These are phyloP conservation scores for Rosa chinensis DNA, from an alignment of 306 rosid genomes.

Conservation along the genomic window DNA sequence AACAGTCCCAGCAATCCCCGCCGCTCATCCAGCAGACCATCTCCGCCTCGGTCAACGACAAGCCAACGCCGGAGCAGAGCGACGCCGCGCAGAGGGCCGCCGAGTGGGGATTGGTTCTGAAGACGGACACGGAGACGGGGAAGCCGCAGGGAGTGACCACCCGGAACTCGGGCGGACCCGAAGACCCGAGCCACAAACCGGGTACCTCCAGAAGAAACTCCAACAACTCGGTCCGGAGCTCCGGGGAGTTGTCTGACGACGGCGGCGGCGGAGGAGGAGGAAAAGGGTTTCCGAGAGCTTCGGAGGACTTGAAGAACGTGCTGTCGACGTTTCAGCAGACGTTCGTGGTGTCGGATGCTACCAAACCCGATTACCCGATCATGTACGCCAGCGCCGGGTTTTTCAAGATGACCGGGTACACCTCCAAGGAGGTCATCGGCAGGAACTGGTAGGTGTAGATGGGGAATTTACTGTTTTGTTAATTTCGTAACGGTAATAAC, in stretches of 20 bases:
- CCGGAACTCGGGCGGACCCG: slow-evolving; percentile 64
- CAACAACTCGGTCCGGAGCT: slow-evolving; percentile 58
- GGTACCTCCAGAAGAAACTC: slow-evolving; percentile 55
- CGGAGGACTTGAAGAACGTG: slow-evolving; percentile 77
- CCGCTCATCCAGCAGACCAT: slow-evolving; percentile 34
- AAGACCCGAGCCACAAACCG: slow-evolving; percentile 38
- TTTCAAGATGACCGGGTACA: slow-evolving; percentile 93
- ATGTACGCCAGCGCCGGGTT: slow-evolving; percentile 93
- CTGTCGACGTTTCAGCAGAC: slow-evolving; percentile 90
- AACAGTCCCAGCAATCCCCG: slow-evolving; percentile 19
- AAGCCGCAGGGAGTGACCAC: slow-evolving; percentile 72
- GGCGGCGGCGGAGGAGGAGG: slow-evolving; percentile 41
- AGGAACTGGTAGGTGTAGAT: slow-evolving; percentile 62
- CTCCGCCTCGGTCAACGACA: slow-evolving; percentile 34
- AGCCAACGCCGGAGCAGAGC: slow-evolving; percentile 25
- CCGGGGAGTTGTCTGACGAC: slow-evolving; percentile 66
- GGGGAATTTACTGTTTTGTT: not conserved
- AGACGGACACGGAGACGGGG: slow-evolving; percentile 78
- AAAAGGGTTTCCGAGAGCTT: slow-evolving; percentile 63
- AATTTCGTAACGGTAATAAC: slow-evolving; percentile 22
- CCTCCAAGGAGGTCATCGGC: slow-evolving; percentile 83
- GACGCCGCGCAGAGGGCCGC: slow-evolving; percentile 79
- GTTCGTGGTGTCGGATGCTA: slow-evolving; percentile 88
- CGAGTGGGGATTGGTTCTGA: slow-evolving; percentile 90
- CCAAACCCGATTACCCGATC: slow-evolving; percentile 90